Base-by-base conservation (phyloP, 257 asterid species). In the Ilex asprella region DNA sequence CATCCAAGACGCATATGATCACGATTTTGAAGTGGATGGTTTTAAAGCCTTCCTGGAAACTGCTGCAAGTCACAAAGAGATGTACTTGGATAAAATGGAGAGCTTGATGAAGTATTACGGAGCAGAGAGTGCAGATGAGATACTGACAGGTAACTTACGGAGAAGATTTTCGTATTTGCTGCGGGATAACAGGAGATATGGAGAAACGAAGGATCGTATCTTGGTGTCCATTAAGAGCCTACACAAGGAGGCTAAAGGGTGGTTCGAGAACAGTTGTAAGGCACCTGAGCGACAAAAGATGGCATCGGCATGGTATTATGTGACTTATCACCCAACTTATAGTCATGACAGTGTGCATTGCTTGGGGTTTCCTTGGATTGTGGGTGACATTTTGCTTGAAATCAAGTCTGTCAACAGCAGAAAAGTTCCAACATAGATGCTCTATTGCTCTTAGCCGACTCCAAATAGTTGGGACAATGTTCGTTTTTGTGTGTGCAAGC, bases 301-400 rank as follows among this genome's bases (percentile, higher is more conserved):
- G 90, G 96, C 95, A 5, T 80, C 99, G 14, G 96, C 97, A 3
- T 92, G 97, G 97, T 92, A 92, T 73, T 64, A 76, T 51, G 94
- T 87, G 21, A 82, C 95, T 7, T 92, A 92, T 67, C 87, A 85
- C 58, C 84, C 79, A 12, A 69, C 46, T 39, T 78, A 85, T 58
- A 70, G 71, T 4, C 35, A 60, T 15, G 82, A 66, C 41, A 86
- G 91, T 60, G 64, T 55, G 15, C 79, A 81, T 61, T 89, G 94
- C 68, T 73, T 89, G 72, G 94, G 97, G 2, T 92, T 92, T 74
- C 99, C 96, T 1, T 92, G 99, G 99, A 71, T 78, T 41, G 86
- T 81, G 2, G 99, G 99, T 56, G 82, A 85, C 32, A 10, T 82
- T 47, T 78, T 89, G 79, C 79, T 89, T 66, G 79, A 71, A 32